Base-by-base conservation (phyloP, 75 land plant genomes). In the Cupressus sempervirens region DNA sequence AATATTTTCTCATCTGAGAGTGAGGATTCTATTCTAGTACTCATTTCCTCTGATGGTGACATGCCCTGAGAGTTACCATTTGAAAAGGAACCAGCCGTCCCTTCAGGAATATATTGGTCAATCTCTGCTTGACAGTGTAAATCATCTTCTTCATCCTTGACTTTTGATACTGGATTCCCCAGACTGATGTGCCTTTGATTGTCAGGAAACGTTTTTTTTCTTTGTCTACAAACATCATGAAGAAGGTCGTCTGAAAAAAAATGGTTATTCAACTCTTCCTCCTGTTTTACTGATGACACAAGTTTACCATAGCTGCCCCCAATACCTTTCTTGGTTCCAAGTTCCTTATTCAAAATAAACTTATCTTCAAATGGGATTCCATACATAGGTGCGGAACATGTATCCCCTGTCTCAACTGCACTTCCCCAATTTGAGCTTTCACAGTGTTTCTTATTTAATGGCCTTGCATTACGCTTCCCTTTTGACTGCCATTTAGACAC, bases 401-500 rank as follows among this genome's bases (percentile, higher is more conserved):
- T 85, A 81, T 85, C 86, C 40, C 54, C 74, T 23, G 67, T 53
- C 26, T 40, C 54, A 23, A 52, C 58, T 16, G n/a, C 74, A 84
- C 32, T 56, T 84, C 40, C 76, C 54, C 46, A 54, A 41, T 90
- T 88, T n/a, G 36, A 26, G 80, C 18, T 75, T 54, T 88, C 93
- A 72, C 83, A 38, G 18, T 86, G 85, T 52, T 88, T 91, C 80
- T 91, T 92, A 13, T 50, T 46, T 29, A 91, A 36, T 87, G 81
- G 74, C 18, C 93, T 87, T 20, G 82, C 89, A 74, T 93, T 92
- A 40, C 96, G 89, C 83, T 93, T 95, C 29, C 96, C 95, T 86
- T 93, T 95, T 75, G 90, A 53, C 79, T 92, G 87, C 96, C 96
- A 95, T 83, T 89, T 93, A 34, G 95, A 93, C 7, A 92, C 90